Evolutionary conservation across 176 grass and related monocot genomes (phyloP).

Genomic region (Saccharum spontaneum): DNA sequence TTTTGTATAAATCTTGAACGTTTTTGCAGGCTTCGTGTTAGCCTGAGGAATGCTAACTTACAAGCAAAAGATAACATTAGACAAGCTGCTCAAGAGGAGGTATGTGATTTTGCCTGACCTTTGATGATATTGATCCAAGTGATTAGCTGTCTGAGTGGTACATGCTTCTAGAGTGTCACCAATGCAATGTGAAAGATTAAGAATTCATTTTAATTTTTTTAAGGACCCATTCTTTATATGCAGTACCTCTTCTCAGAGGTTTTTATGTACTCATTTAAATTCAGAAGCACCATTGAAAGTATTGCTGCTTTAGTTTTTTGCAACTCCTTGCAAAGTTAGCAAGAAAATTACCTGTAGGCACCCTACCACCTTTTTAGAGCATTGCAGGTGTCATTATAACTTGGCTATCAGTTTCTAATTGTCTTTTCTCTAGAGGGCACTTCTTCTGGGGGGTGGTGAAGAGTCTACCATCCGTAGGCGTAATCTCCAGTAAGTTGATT

Average conservation of each 20-base stretch:
- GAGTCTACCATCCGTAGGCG: constrained; percentile 63
- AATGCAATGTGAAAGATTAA: neutral
- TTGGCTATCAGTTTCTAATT: constrained; percentile 32
- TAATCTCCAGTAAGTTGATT: constrained; percentile 69
- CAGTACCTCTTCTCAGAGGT: neutral
- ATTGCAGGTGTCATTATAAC: neutral
- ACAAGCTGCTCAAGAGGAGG: constrained; percentile 76
- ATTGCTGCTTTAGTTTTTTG: constrained; percentile 6
- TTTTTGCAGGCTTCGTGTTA: constrained; percentile 52
- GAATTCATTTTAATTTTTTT: neutral
- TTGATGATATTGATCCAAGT: neutral
- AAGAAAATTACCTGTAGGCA: neutral
- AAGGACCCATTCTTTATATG: neutral
- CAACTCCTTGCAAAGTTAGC: neutral
- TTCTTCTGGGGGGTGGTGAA: constrained; percentile 71
- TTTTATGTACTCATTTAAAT: neutral
- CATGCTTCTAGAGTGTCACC: neutral
- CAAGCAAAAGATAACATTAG: constrained; percentile 82
- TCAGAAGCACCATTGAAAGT: neutral
- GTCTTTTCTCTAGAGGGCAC: constrained; percentile 60
- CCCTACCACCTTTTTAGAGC: neutral
- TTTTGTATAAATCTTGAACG: neutral
- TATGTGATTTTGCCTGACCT: constrained; percentile 28
- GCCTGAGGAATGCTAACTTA: constrained; percentile 76
- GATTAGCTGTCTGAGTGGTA: neutral